Conservation (phyloP, 306 rosid species). For the Arachis hypogaea region DNA sequence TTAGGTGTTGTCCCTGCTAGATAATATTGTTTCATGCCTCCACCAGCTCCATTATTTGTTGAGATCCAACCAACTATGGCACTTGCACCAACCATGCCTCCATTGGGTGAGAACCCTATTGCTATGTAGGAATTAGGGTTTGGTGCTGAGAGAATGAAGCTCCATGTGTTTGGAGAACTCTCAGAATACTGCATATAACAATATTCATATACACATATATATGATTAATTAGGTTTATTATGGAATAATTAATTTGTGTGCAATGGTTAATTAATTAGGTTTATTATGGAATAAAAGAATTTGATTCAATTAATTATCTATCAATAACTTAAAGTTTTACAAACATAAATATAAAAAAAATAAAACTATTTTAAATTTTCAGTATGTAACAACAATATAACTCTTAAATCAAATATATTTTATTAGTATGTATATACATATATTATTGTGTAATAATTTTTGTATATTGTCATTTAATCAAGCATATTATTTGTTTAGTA, state of each 20-base stretch:
- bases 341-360: too few species aligned
- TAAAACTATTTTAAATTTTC: too few species aligned
- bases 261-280: background rate
- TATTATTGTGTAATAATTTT: too few species aligned
- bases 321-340: too few species aligned
- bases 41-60: conserved; percentile 41
- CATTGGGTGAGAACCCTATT: conserved; percentile 72
- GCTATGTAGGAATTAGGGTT: conserved; percentile 56
- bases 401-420: too few species aligned
- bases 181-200: conserved; percentile 55
- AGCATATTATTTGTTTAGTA: too few species aligned
- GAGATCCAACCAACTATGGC: conserved; percentile 81
- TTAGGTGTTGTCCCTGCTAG: conserved; percentile 55
- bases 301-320: too few species aligned
- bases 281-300: too few species aligned
- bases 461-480: too few species aligned
- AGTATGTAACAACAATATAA: too few species aligned
- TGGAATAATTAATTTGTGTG: background rate
- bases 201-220: background rate
- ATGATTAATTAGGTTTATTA: background rate
- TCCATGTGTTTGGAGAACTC: conserved; percentile 56
- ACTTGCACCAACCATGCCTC: conserved; percentile 76
- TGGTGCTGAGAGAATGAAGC: conserved; percentile 72
- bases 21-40: conserved; percentile 54
- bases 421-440: too few species aligned